Conservation (phyloP, 345 rosid genomes). For the Linum usitatissimum region DNA sequence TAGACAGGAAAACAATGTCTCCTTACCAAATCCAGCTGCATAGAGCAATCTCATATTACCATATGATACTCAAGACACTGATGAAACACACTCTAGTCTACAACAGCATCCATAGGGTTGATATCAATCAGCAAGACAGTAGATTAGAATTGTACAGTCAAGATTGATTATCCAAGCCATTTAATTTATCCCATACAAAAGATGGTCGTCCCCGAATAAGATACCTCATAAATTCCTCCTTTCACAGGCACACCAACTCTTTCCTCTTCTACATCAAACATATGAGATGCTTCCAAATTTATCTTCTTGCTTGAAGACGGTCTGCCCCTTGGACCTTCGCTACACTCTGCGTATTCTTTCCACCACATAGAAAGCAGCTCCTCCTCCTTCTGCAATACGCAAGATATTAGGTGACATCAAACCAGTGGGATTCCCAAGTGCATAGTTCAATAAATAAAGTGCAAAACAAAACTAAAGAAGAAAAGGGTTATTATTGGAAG, state of each 20-base stretch:
- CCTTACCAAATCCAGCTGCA: constrained; percentile 74
- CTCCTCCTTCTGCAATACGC: constrained; percentile 61
- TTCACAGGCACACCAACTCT: constrained; percentile 98
- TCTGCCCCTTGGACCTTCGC: constrained; percentile 64
- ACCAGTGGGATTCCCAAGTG: background rate
- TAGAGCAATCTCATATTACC: background rate
- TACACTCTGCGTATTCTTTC: constrained; percentile 98
- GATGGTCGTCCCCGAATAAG: background rate
- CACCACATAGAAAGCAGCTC: constrained; percentile 93
- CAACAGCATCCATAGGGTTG: too few relatives aligned
- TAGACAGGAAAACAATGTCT: constrained; percentile 90
- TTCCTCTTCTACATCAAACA: constrained; percentile 69
- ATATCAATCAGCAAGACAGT: too few relatives aligned
- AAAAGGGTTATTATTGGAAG: background rate
- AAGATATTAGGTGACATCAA: constrained; percentile 1
- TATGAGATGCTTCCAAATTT: constrained; percentile 24
- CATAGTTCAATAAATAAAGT: background rate
- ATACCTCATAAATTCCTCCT: constrained; percentile 95
- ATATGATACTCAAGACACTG: background rate
- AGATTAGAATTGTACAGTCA: too few relatives aligned
- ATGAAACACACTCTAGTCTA: background rate
- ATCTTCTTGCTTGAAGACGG: constrained; percentile 26
- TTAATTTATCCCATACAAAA: too few relatives aligned
- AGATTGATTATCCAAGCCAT: too few relatives aligned
- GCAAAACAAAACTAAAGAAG: background rate